phyloP scores from a whole-genome alignment of 495 filamentous ascomycete species.

The Tuber indicum region DNA sequence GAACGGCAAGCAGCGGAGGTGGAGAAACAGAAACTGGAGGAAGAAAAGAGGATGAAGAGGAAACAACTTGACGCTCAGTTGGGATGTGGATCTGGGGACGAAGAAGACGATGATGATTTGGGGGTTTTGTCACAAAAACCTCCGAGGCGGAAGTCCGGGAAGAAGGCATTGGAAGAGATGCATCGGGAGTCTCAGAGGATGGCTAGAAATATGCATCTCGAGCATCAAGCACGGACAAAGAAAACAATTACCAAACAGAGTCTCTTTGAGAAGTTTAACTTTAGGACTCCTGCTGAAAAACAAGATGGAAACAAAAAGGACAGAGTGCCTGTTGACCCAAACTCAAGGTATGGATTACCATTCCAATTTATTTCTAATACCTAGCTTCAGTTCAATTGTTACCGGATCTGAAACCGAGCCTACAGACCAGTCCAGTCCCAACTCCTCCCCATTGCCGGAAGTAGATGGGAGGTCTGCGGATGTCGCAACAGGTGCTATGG shows the following conservation, averaged over 20 bases:
- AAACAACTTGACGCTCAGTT: slow-evolving; percentile 40
- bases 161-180: slow-evolving; percentile 96
- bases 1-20: slow-evolving; percentile 57
- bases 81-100: slow-evolving; percentile 13
- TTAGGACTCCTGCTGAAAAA: slow-evolving; percentile 43
- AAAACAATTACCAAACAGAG: slow-evolving; percentile 85
- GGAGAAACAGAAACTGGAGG: slow-evolving; percentile 41
- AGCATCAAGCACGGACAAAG: slow-evolving; percentile 82
- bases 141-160: slow-evolving; percentile 79
- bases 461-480: slow-evolving; percentile 48
- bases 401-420: slow-evolving; percentile 17
- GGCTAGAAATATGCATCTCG: slow-evolving; percentile 78
- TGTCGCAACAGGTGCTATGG: slow-evolving; percentile 41
- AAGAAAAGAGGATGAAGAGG: slow-evolving; percentile 19
- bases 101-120: slow-evolving; percentile 47
- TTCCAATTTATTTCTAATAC: background rate
- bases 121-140: slow-evolving; percentile 59
- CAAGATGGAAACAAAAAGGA: background rate
- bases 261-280: slow-evolving; percentile 79
- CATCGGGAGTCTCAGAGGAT: slow-evolving; percentile 80
- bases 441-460: slow-evolving; percentile 40
- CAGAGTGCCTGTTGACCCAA: slow-evolving; percentile 28
- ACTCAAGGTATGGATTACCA: slow-evolving; percentile 20
- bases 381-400: slow-evolving; percentile 6
- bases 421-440: slow-evolving; percentile 42